Evolutionary conservation across 176 grass and related monocot genomes (phyloP), one percentile per base, ranked within the genome.

Genomic region (Pharus latifolius): DNA sequence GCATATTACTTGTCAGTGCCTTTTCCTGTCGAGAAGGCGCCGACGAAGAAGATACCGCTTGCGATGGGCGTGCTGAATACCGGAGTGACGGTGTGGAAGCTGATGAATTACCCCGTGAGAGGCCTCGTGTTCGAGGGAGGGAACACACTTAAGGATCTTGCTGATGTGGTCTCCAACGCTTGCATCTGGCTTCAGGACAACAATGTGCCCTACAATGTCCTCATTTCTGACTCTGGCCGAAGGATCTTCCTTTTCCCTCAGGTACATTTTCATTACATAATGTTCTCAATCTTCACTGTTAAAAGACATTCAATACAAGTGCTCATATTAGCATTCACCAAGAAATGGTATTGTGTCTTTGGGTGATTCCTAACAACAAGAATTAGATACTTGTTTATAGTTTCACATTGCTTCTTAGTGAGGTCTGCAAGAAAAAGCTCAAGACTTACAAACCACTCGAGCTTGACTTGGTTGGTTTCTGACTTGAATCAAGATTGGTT

Each of bases 101-200:
- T 91, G 80, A 45, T 50, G 20, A 80, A 91, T 56, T 91, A 87
- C 52, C 88, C 88, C 3, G 88, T 84, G 74, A 87, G 84, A 80
- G 84, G 65, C 3, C 60, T 91, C 49, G 80, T 91, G 17, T 87
- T 77, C 40, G 80, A 85, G 52, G 84, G 80, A 69, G 83, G 83
- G 18, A 86, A 76, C 32, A 69, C 69, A 49, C 82, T 87, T 58
- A 91, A 83, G 40, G 71, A 87, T 48, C 59, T 91, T 60, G 66
- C 79, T 80, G 80, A 78, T 83, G 45, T 84, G 37, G 80, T 91
- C 43, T 61, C 84, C 29, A 91, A 84, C 5, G 66, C 79, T 25
- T 91, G 88, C 71, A 84, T 91, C 31, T 81, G 84, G 31, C 88
- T 91, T 47, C 84, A 91, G 85, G 70, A 80, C 26, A 91, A 87